These are phyloP conservation scores for Dendrobium officinale DNA, from an alignment of 106 monocot species.

Conservation along the genomic window DNA sequence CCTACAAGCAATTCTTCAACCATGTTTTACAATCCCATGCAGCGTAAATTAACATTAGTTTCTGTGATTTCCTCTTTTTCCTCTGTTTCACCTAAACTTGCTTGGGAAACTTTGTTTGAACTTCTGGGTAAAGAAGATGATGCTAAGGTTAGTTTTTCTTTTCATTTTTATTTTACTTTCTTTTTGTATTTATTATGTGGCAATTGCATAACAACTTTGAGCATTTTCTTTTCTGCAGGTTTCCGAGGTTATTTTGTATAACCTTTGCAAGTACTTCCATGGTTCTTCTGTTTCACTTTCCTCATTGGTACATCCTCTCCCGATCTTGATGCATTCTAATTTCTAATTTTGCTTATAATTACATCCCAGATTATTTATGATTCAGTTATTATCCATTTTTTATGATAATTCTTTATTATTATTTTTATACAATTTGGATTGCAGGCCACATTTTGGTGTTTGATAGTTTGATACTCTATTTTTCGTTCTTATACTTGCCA, in stretches of 20 bases:
- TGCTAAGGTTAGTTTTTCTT: conserved; percentile 39
- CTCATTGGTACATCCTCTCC: conserved; percentile 34
- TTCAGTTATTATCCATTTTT: background rate
- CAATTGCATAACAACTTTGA: background rate
- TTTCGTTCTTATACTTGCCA: conserved; percentile 10
- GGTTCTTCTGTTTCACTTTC: conserved; percentile 33
- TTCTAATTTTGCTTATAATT: background rate
- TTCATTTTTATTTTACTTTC: background rate
- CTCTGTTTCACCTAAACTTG: conserved; percentile 41
- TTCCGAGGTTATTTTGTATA: conserved; percentile 32
- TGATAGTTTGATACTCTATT: background rate
- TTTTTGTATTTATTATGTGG: background rate
- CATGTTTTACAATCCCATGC: conserved; percentile 23
- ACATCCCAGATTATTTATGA: background rate
- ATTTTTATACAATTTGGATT: background rate
- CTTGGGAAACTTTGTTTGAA: conserved; percentile 61
- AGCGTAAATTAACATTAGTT: conserved; percentile 54
- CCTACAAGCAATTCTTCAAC: conserved; percentile 19
- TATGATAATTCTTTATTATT: background rate
- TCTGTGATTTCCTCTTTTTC: conserved; percentile 54
- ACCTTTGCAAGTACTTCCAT: conserved; percentile 49
- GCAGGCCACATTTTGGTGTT: background rate
- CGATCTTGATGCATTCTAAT: conserved; percentile 8
- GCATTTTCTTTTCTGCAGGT: conserved; percentile 33
- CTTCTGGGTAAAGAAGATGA: conserved; percentile 43